Percentiles rank a stretch among this genome's conserved stretches.
Evolutionary conservation across 345 rosid species (phyloP).

Genomic region (Brassica incana): DNA sequence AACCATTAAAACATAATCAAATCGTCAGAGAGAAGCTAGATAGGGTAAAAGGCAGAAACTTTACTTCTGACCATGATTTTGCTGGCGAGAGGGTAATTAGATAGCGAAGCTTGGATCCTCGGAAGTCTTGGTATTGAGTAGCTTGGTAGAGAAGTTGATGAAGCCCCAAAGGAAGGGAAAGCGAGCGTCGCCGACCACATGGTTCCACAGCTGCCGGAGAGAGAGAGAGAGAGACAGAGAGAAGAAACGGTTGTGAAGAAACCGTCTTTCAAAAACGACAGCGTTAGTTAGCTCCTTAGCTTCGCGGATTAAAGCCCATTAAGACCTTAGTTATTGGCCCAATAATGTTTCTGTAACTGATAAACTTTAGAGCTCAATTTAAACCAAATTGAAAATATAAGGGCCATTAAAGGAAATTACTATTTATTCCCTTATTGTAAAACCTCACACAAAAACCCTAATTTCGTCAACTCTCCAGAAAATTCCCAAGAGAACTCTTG

Average conservation of each 20-base stretch:
- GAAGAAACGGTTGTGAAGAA: not conserved
- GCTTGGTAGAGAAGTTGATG: conserved; percentile 5
- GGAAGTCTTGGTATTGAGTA: conserved; percentile 13
- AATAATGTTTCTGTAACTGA: not conserved
- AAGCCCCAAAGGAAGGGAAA: conserved; percentile 27
- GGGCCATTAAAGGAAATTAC: not conserved
- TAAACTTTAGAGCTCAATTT: not conserved
- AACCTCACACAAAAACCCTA: conserved; percentile 36
- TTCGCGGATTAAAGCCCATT: conserved; percentile 16
- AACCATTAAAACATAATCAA: not conserved
- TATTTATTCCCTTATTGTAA: not conserved
- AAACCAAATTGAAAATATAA: not conserved
- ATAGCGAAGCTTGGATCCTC: conserved; percentile 50
- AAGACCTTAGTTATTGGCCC: not conserved
- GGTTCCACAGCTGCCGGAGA: conserved; percentile 23
- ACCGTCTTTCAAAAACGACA: conserved; percentile 4
- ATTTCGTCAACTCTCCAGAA: conserved; percentile 9
- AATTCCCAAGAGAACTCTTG: not conserved
- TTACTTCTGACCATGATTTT: conserved; percentile 77
- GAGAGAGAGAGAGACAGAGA: not conserved
- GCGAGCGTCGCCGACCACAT: conserved; percentile 45
- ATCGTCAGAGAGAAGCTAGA: not conserved
- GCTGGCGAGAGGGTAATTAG: conserved; percentile 76
- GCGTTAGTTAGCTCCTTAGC: not conserved
- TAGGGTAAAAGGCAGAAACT: conserved; percentile 8